Conservation (phyloP, 2,329 filamentous ascomycete species). For the Mycosphaerella sp. region DNA sequence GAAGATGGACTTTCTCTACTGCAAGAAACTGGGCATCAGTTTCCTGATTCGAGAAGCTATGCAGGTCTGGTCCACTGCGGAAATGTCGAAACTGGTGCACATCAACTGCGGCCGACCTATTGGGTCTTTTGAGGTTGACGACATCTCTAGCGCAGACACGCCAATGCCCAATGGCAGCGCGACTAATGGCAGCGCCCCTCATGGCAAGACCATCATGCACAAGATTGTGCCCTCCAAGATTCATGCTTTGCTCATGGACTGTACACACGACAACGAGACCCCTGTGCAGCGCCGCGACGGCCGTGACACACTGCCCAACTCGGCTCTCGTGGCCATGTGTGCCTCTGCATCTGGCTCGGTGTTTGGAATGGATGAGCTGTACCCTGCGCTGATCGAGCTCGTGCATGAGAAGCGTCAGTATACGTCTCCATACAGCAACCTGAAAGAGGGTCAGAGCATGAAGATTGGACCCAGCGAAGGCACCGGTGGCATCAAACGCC, state of each 20-base stretch:
- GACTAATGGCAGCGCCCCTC: conserved; percentile 31
- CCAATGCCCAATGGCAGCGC: conserved; percentile 27
- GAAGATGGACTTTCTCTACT: conserved; percentile 92
- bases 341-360: conserved; percentile 90
- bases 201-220: conserved; percentile 60
- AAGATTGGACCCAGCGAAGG: conserved; percentile 67
- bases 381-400: conserved; percentile 85
- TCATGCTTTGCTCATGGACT: conserved; percentile 97
- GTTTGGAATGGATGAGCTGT: conserved; percentile 97
- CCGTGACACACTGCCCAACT: conserved; percentile 87
- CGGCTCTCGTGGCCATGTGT: conserved; percentile 93
- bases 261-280: conserved; percentile 96
- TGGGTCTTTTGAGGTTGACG: conserved; percentile 93
- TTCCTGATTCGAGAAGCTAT: conserved; percentile 94
- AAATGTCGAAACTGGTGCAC: conserved; percentile 88
- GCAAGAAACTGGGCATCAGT: conserved; percentile 84
- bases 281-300: conserved; percentile 93
- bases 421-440: conserved; percentile 64
- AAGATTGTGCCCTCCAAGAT: conserved; percentile 82
- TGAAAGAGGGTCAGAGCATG: conserved; percentile 40
- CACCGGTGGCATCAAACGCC: conserved; percentile 83
- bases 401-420: conserved; percentile 85
- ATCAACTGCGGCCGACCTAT: conserved; percentile 89
- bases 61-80: conserved; percentile 94
- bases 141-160: conserved; percentile 60